Evolutionary conservation across 306 rosid species (phyloP).

Genomic region (Castanea sativa): DNA sequence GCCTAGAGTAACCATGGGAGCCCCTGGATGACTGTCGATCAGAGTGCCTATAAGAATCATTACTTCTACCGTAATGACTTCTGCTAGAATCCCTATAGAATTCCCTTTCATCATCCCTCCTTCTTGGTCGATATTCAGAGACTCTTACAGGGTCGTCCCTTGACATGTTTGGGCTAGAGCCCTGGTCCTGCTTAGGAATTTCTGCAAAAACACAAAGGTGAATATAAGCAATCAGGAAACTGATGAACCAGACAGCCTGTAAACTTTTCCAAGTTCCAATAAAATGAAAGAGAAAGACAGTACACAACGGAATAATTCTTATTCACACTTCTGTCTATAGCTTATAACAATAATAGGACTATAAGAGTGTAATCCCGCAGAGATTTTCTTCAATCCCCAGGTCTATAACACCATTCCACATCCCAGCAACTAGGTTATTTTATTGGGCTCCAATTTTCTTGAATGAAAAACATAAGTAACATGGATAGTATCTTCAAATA

Average conservation of each 20-base stretch:
- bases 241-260: neutral
- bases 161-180: slow-evolving; percentile 49
- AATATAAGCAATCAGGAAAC: slow-evolving; percentile 1
- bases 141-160: slow-evolving; percentile 44
- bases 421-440: neutral
- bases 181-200: slow-evolving; percentile 52
- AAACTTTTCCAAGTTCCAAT: neutral
- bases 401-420: neutral
- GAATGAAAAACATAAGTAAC: neutral
- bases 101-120: slow-evolving; percentile 57
- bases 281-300: neutral
- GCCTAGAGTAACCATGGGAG: slow-evolving; percentile 61
- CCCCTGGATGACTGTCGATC: slow-evolving; percentile 58
- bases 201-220: slow-evolving; percentile 41
- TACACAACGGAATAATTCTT: neutral
- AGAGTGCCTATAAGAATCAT: slow-evolving; percentile 60
- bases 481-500: neutral
- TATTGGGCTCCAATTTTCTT: neutral
- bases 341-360: neutral
- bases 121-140: slow-evolving; percentile 42
- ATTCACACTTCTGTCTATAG: neutral
- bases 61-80: slow-evolving; percentile 48
- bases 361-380: neutral
- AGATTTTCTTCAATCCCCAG: neutral
- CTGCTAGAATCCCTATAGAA: slow-evolving; percentile 51